Evolutionary conservation across 2,329 filamentous ascomycete species (phyloP).

Genomic region (Chaetomium sp.): DNA sequence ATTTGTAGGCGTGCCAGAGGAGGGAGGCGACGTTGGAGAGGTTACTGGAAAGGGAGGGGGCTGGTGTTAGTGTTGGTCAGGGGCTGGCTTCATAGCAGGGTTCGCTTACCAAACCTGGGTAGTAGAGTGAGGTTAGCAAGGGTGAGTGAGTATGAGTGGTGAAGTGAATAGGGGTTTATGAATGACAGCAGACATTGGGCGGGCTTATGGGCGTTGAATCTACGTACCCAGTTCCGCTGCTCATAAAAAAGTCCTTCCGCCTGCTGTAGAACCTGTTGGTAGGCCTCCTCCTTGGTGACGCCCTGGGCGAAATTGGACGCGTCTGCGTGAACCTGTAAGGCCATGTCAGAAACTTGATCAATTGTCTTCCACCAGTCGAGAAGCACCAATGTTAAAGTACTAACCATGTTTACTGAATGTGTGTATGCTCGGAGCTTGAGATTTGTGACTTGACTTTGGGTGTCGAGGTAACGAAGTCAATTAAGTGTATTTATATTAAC

Average conservation of each 20-base stretch:
- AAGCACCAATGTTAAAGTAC: not conserved
- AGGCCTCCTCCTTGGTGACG: conserved; percentile 71
- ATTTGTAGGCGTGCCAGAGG: conserved; percentile 78
- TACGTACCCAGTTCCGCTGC: conserved; percentile 76
- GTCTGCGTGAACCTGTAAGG: conserved; percentile 70
- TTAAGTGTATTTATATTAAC: not conserved
- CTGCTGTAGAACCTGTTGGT: conserved; percentile 72
- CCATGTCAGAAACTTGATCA: not conserved
- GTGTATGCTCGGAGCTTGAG: not conserved
- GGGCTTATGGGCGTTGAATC: not conserved
- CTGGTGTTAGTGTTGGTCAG: not conserved
- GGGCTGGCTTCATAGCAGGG: not conserved
- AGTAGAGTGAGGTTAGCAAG: not conserved
- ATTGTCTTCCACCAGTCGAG: no score
- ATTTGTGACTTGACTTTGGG: not conserved
- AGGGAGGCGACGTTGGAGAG: conserved; percentile 74
- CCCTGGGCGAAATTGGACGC: conserved; percentile 70
- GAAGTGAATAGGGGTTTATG: not conserved
- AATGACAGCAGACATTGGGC: not conserved
- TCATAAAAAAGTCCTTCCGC: conserved; percentile 69
- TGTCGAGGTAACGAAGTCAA: not conserved
- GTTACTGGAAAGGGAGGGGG: conserved; percentile 49
- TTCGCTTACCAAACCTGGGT: conserved; percentile 18
- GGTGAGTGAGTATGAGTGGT: not conserved
- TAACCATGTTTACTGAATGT: not conserved